Evolutionary conservation across 1,284 basidiomycete species (phyloP).

Genomic region (Malassezia arunalokei): DNA sequence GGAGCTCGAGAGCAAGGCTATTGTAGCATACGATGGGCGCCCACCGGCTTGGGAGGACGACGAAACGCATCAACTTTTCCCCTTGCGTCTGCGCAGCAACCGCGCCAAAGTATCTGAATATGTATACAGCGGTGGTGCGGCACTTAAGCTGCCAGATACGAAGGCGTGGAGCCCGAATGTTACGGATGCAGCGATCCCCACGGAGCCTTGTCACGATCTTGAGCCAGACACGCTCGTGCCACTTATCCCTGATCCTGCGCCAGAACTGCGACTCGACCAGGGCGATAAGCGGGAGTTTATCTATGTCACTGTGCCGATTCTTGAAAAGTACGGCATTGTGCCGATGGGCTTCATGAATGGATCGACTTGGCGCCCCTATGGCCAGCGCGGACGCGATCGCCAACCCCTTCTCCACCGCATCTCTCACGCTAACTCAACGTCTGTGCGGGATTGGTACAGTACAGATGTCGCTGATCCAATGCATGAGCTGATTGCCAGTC

Average conservation of each 20-base stretch:
- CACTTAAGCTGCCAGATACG: constrained; percentile 34
- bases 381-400: constrained; percentile 12
- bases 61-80: background rate
- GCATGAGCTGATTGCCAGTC: constrained; percentile 20
- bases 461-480: background rate
- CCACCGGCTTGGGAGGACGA: background rate
- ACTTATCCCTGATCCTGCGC: constrained; percentile 14
- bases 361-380: constrained; percentile 12
- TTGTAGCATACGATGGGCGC: constrained; percentile 42
- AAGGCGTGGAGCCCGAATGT: constrained; percentile 46
- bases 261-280: constrained; percentile 7
- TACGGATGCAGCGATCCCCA: constrained; percentile 13
- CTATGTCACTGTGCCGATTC: constrained; percentile 13
- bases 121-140: background rate
- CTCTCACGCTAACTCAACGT: background rate
- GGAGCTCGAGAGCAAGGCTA: constrained; percentile 44
- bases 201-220: constrained; percentile 18
- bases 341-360: constrained; percentile 18
- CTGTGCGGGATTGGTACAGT: background rate
- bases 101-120: background rate
- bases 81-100: constrained; percentile 17
- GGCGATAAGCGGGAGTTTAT: constrained; percentile 14
- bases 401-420: constrained; percentile 7
- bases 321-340: constrained; percentile 12
- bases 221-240: constrained; percentile 13